A percentile compares a stretch with the other conserved stretches of the same genome.
phyloP scores from a whole-genome alignment of 805 yeast species.

The Hanseniaspora hatyaiensis region DNA sequence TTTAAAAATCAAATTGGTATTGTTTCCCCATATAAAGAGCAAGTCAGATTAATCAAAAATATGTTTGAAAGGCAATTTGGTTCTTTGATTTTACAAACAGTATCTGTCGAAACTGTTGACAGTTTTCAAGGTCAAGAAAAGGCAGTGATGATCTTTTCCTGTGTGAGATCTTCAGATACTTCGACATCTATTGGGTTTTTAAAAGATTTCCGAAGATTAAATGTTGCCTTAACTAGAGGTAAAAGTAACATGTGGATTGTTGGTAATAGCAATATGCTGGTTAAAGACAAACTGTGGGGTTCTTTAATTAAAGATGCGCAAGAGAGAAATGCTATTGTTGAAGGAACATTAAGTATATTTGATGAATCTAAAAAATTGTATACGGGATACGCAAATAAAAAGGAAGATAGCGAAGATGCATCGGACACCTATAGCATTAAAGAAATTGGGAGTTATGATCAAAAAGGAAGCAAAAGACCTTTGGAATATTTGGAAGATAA shows the following conservation, averaged over 20 bases:
- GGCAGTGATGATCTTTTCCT: constrained; percentile 82
- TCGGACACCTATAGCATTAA: too few species aligned
- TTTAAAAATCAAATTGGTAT: constrained; percentile 73
- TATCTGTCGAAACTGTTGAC: constrained; percentile 90
- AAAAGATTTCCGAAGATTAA: constrained; percentile 87
- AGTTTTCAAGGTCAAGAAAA: constrained; percentile 98
- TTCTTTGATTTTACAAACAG: constrained; percentile 43
- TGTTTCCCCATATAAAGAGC: constrained; percentile 91
- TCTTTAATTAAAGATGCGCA: constrained; percentile 56
- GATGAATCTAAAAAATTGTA: background rate
- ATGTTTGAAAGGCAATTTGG: constrained; percentile 55
- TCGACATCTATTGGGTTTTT: constrained; percentile 64
- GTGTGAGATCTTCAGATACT: constrained; percentile 76
- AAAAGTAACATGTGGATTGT: constrained; percentile 83
- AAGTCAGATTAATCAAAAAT: constrained; percentile 47
- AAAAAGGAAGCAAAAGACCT: too few species aligned
- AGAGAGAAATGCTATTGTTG: constrained; percentile 31
- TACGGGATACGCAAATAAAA: background rate
- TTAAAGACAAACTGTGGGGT: constrained; percentile 60
- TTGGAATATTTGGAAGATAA: too few species aligned
- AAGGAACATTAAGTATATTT: background rate
- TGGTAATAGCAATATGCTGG: constrained; percentile 62
- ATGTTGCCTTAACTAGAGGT: constrained; percentile 93
- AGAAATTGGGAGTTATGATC: too few species aligned
- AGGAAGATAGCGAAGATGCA: background rate